phyloP scores from a whole-genome alignment of 352 stramenopile species.

The Phytopythium vexans region DNA sequence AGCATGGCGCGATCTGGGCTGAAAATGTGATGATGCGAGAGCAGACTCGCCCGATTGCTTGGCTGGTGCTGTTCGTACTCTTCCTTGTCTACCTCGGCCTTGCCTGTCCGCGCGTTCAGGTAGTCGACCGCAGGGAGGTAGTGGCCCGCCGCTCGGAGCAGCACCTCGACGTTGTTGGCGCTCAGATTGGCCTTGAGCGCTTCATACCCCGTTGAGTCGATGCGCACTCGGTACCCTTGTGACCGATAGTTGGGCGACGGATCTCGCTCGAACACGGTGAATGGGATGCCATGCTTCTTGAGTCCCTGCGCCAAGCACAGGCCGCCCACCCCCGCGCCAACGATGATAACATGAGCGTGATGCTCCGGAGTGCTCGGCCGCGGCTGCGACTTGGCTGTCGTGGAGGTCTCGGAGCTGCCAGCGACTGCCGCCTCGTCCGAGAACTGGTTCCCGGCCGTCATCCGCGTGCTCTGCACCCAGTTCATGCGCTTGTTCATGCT shows the following conservation, averaged over 20 bases:
- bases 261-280: conserved; percentile 67
- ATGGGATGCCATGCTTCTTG: conserved; percentile 53
- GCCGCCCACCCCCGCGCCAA: conserved; percentile 53
- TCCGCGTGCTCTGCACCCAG: background rate
- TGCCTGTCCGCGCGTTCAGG: conserved; percentile 37
- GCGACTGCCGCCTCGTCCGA: background rate
- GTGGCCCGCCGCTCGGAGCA: conserved; percentile 45
- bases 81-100: conserved; percentile 9
- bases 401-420: background rate
- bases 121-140: conserved; percentile 51
- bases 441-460: background rate
- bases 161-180: conserved; percentile 49
- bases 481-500: background rate
- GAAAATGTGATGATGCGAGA: conserved; percentile 37
- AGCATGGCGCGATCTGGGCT: conserved; percentile 47
- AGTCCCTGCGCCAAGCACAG: conserved; percentile 61
- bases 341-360: conserved; percentile 35
- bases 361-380: conserved; percentile 8
- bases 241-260: conserved; percentile 57
- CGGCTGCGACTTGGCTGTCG: background rate
- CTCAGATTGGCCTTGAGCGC: conserved; percentile 47
- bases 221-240: conserved; percentile 58
- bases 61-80: conserved; percentile 8
- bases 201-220: conserved; percentile 58
- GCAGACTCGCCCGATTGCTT: background rate